Evolutionary conservation across 2,329 filamentous ascomycete species (phyloP), one percentile per base, ranked within the genome.

Genomic region (Hypocrella siamensis): DNA sequence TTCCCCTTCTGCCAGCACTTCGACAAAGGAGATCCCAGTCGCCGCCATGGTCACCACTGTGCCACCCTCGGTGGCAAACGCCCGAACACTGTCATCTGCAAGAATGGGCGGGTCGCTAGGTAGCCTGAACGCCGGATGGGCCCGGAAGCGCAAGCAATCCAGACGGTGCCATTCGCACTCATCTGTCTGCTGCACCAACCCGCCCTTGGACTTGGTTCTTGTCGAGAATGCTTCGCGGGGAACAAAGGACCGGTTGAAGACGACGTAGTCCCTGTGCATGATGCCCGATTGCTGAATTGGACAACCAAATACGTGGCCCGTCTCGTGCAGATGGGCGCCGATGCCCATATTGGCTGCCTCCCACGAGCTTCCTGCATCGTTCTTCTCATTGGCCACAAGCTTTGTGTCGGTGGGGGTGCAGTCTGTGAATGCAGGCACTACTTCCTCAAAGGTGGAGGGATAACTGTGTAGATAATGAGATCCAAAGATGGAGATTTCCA

Each of bases 261-360:
- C 76, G 19, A 86, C 73, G 49, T 93, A 94, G 51, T 93, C 88
- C 34, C 82, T 70, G 31, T 85, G 62, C 88, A 96, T 96, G 38
- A 96, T 67, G n/a, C 90, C 88, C 18, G 63, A 79, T 47, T 90
- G 83, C 48, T 92, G 84, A 48, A 92, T 82, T 8, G 84, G 83
- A 42, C 83, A 92, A 31, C 88, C 88, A 42, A 96, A 80, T 16
- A 93, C 56, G 56, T 93, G 88, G 4, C 88, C 88, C 1, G 79
- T 79, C 54, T 94, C 85, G 52, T 93, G 88, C 30, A 96, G 56
- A 53, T 96, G 88, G 8, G 84, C 86, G 6, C 88, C 88, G 40
- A 96, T 92, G 19, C 86, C 86, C 38, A 93, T 79, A 44, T 88
- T 93, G 17, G 83, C 85, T n/a, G 85, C 76, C 52, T 96, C 88